Evolutionary conservation across 2,329 filamentous ascomycete species (phyloP).

Genomic region (Beauveria australis): DNA sequence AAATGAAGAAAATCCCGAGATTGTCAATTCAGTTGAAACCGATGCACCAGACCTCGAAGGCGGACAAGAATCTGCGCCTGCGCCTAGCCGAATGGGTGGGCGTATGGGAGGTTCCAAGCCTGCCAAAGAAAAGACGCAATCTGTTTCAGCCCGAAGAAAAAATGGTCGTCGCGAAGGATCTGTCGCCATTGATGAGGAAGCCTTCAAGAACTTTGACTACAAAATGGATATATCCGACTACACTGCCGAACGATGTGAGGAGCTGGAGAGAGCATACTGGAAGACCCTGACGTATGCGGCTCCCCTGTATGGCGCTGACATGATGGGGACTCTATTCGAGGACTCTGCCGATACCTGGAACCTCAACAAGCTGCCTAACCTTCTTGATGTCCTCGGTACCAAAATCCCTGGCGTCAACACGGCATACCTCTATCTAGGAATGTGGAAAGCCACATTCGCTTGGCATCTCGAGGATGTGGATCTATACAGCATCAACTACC

Average conservation of each 20-base stretch:
- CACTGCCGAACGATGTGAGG: constrained; percentile 83
- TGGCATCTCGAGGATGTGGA: constrained; percentile 99
- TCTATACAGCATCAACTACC: constrained; percentile 98
- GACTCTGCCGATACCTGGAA: constrained; percentile 84
- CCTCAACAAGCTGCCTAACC: constrained; percentile 84
- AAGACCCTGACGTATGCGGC: constrained; percentile 92
- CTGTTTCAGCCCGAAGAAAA: constrained; percentile 79
- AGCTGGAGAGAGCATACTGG: constrained; percentile 93
- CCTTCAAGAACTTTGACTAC: constrained; percentile 88
- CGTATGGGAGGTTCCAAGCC: constrained; percentile 40
- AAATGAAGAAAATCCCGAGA: constrained; percentile 17
- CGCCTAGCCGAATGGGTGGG: constrained; percentile 12
- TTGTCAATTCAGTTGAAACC: constrained; percentile 26
- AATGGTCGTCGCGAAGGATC: constrained; percentile 72
- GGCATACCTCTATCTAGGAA: constrained; percentile 92
- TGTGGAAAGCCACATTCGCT: constrained; percentile 99
- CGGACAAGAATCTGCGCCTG: constrained; percentile 25
- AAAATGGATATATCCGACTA: constrained; percentile 81
- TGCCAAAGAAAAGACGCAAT: constrained; percentile 56
- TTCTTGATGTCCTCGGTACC: constrained; percentile 87
- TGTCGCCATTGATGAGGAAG: constrained; percentile 77
- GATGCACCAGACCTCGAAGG: constrained; percentile 34
- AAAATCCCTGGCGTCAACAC: constrained; percentile 98
- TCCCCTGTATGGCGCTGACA: constrained; percentile 91
- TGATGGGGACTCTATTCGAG: constrained; percentile 90